Evolutionary conservation across 768 basidiomycete genomes (phyloP), one percentile per base, ranked within the genome.

Genomic region (Lactarius sanguifluus): DNA sequence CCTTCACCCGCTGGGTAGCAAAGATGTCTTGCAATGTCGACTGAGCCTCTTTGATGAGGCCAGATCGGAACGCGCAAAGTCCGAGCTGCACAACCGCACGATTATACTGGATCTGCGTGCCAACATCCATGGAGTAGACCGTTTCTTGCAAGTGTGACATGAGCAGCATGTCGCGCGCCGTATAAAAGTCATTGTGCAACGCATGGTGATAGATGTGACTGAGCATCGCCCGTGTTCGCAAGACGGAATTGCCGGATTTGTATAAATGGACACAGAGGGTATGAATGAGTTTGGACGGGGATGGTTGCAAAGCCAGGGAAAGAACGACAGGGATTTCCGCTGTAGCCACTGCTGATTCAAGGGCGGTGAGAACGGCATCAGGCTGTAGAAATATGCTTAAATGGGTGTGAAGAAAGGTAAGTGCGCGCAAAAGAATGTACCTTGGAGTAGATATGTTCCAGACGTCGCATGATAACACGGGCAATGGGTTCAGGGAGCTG

Each of bases 91-190:
- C 97, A 64, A 98, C 89, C 7, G 94, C 94, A 45, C 97, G 90
- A 77, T 99, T 99, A 81, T 98, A 98, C 40, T 98, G 81, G 72
- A 99, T 98, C 77, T 99, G 97, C 0, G 97, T 98, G 20, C 89
- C 89, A 59, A 98, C 95, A 73, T 98, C 97, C 64, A 96, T 94
- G 45, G 94, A 93, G 75, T 94, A 91, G 73, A 98, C 91, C 1
- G 94, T 92, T 76, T 98, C 96, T 77, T 98, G 96, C 59, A 99
- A 84, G 76, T 98, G 97, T 5, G 96, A 98, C 97, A 99, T 98
- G 67, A 99, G 81, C 43, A 99, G 80, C 92, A 98, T 96, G 79
- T 99, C 97, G 34, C 97, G 92, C 12, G 97, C 92, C 32, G 92
- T 94, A 80, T 97, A 86, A 81, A 94, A 99, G 74, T 96, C 91